Conservation (phyloP, 495 filamentous ascomycete genomes). For the Penicillium egyptiacum region DNA sequence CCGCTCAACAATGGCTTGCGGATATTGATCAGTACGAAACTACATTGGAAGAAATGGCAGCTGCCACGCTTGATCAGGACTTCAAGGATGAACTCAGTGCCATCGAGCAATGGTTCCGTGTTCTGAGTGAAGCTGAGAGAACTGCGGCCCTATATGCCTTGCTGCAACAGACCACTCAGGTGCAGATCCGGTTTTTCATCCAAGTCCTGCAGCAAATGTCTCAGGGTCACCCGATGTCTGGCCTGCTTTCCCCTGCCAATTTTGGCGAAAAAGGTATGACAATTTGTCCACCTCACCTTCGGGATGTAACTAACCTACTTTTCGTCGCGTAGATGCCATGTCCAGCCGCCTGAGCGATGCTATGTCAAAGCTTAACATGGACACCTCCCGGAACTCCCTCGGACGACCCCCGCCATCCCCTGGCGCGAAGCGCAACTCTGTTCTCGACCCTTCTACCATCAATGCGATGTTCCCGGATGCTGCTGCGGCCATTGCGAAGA, state of each 20-base stretch:
- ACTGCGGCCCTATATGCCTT: constrained; percentile 94
- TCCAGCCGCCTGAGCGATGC: constrained; percentile 93
- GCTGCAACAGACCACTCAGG: constrained; percentile 96
- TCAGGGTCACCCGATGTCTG: constrained; percentile 95
- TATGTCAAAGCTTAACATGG: constrained; percentile 91
- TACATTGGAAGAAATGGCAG: constrained; percentile 97
- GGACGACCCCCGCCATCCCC: constrained; percentile 75
- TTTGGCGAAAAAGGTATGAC: constrained; percentile 86
- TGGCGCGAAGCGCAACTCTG: constrained; percentile 84
- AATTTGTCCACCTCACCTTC: constrained; percentile 6
- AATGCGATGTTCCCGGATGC: constrained; percentile 99
- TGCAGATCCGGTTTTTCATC: constrained; percentile 99
- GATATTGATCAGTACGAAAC: constrained; percentile 98
- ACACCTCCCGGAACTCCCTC: constrained; percentile 82
- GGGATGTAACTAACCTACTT: constrained; percentile 14
- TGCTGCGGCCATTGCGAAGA: constrained; percentile 92
- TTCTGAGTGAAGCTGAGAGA: constrained; percentile 92
- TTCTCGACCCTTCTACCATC: constrained; percentile 87
- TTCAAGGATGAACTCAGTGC: constrained; percentile 99
- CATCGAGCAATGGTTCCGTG: constrained; percentile 99
- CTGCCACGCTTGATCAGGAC: constrained; percentile 94
- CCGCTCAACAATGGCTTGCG: constrained; percentile 96
- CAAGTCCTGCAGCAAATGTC: constrained; percentile 98
- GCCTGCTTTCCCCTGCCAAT: constrained; percentile 90
- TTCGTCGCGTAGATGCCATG: constrained; percentile 75